Base-by-base conservation (phyloP, 2,329 filamentous ascomycete species). In the Penicillium sclerotiorum region DNA sequence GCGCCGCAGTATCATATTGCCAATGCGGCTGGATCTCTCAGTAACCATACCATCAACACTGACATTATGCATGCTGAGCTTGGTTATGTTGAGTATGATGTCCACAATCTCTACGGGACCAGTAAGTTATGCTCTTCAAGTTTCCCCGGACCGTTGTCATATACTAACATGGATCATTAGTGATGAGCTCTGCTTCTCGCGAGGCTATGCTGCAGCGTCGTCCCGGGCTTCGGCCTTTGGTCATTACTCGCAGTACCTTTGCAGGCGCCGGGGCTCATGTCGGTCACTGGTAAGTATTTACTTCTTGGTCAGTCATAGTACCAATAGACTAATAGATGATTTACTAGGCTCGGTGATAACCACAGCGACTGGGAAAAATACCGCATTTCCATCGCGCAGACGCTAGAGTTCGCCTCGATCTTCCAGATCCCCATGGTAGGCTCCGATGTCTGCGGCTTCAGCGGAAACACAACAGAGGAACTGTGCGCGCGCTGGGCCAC, bases 391-490 rank as follows among this genome's bases (percentile, higher is more conserved):
- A 85, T 88, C 52, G 69, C 78, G 1, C 76, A 79, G 60, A 80
- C 85, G 69, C 67, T 87, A 23, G 76, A 79, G 2, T 88, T 88
- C 44, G 77, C 81, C 0, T 76, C 83, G 5, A 76, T 89, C 50
- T 89, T 85, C 69, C 85, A 88, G 57, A 67, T 89, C 1, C 85
- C 86, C 8, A 84, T 89, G 78, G 82, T 76, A 0, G 86, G 86
- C 11, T 78, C 82, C 2, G 90, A 95, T 57, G 85, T 91, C 0
- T 95, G 90, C 61, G 90, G 90, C 0, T 95, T 88, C 62, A 85
- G 77, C 9, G 79, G 75, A 12, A 80, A 87, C 59, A 85, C 86
- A 0, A 87, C 80, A 9, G 83, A 88, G 64, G 74, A 81, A 38
- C 79, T 91, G 5, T 91, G 88, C 65, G 82, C 87, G 3, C 83